Evolutionary conservation across 2,329 filamentous ascomycete genomes (phyloP).

Genomic region (Phialophora tarda): DNA sequence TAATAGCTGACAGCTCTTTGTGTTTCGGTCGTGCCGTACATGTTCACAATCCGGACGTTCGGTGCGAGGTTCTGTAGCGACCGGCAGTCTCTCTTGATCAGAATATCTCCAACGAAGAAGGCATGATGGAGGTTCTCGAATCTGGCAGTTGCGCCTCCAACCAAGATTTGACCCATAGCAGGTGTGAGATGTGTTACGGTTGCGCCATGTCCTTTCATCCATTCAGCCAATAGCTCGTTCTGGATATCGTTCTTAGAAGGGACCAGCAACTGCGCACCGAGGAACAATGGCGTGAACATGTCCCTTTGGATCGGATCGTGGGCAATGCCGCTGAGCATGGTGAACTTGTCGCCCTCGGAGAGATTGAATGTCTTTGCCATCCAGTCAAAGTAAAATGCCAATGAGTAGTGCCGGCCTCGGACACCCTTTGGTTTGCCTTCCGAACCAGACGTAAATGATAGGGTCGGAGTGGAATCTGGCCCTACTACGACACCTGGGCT

Average conservation of each 20-base stretch:
- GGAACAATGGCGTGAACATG: constrained; percentile 88
- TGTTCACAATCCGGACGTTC: constrained; percentile 78
- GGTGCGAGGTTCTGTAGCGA: constrained; percentile 75
- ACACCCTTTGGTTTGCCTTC: constrained; percentile 88
- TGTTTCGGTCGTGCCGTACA: constrained; percentile 89
- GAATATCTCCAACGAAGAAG: constrained; percentile 90
- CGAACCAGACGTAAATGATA: constrained; percentile 73
- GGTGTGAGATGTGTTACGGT: constrained; percentile 90
- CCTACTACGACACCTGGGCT: constrained; percentile 78
- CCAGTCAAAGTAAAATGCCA: constrained; percentile 89
- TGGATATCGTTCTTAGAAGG: constrained; percentile 83
- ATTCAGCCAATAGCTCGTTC: constrained; percentile 84
- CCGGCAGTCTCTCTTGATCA: constrained; percentile 82
- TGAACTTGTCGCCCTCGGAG: constrained; percentile 74
- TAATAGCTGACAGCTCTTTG: constrained; percentile 82
- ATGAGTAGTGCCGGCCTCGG: constrained; percentile 80
- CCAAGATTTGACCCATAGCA: constrained; percentile 93
- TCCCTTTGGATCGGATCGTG: constrained; percentile 66
- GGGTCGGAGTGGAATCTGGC: constrained; percentile 79
- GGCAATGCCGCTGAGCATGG: constrained; percentile 83
- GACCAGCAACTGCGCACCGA: constrained; percentile 79
- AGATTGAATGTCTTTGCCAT: constrained; percentile 85
- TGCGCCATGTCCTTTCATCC: constrained; percentile 76
- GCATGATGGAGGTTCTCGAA: constrained; percentile 78
- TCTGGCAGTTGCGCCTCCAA: constrained; percentile 77